phyloP scores from a whole-genome alignment of 768 basidiomycete genomes.

The Hypholoma fasciculare region DNA sequence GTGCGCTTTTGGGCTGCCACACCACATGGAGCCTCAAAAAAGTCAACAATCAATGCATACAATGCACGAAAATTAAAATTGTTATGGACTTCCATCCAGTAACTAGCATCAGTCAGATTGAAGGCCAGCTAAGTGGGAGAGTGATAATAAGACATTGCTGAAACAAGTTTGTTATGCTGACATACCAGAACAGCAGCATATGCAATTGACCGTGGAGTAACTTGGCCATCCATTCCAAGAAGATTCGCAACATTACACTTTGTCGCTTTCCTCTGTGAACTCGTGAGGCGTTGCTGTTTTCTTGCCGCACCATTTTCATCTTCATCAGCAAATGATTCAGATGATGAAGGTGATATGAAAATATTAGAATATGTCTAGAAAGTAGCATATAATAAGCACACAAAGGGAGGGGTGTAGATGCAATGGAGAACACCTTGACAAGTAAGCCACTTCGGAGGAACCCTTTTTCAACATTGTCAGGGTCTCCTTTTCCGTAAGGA shows the following conservation, averaged over 20 bases:
- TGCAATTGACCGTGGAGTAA: conserved; percentile 26
- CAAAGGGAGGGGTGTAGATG: neutral
- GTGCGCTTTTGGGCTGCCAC: neutral
- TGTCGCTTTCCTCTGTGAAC: conserved; percentile 8
- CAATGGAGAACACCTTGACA: conserved; percentile 6
- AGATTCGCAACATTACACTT: conserved; percentile 14
- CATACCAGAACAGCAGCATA: conserved; percentile 26
- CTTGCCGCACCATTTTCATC: conserved; percentile 10
- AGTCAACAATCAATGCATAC: conserved; percentile 26
- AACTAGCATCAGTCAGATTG: conserved; percentile 15
- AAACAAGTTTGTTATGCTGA: neutral
- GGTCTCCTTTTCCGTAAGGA: too few relatives aligned
- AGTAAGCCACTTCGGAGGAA: conserved; percentile 13
- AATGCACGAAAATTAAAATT: conserved; percentile 19
- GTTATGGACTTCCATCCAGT: conserved; percentile 18
- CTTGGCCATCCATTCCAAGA: conserved; percentile 13
- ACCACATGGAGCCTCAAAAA: conserved; percentile 18
- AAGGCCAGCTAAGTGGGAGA: conserved; percentile 17
- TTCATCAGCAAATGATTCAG: conserved; percentile 6
- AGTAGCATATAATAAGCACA: neutral
- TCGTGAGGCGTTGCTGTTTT: conserved; percentile 2
- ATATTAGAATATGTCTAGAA: conserved; percentile 13
- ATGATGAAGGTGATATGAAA: conserved; percentile 14
- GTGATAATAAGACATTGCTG: neutral
- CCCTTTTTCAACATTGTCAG: too few relatives aligned